These are phyloP conservation scores for Hirschioporus abietinus DNA, from an alignment of 768 basidiomycete species.

Conservation along the genomic window DNA sequence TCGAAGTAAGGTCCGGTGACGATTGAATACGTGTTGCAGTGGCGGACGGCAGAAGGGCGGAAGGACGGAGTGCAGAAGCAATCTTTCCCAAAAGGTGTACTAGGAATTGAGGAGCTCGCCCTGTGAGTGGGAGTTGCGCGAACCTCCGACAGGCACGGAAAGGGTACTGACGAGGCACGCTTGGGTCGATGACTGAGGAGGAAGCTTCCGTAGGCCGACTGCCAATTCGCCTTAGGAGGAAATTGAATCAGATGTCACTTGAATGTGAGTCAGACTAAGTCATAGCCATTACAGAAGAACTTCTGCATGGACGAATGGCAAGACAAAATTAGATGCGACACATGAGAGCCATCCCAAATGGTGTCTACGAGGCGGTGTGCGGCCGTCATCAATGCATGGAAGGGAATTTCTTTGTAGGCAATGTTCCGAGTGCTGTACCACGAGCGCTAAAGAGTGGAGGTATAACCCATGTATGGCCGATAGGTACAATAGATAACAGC, in stretches of 20 bases:
- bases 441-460: neutral
- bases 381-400: neutral
- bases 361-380: neutral
- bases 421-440: neutral
- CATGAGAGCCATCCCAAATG: neutral
- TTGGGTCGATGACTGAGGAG: neutral
- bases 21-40: neutral
- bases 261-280: neutral
- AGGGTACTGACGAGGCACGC: neutral
- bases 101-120: neutral
- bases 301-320: neutral
- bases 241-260: neutral
- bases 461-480: neutral
- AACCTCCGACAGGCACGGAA: neutral
- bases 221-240: neutral
- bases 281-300: neutral
- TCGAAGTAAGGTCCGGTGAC: neutral
- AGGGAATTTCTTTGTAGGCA: neutral
- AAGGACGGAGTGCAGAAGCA: neutral
- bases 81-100: constrained; percentile 1
- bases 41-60: neutral
- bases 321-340: neutral
- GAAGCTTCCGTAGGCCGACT: neutral
- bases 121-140: neutral
- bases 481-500: neutral